A percentile compares a stretch with the other conserved stretches of the same genome.
Evolutionary conservation across 192 early-diverging fungal genomes (phyloP).

Genomic region (Coemansia sp.): DNA sequence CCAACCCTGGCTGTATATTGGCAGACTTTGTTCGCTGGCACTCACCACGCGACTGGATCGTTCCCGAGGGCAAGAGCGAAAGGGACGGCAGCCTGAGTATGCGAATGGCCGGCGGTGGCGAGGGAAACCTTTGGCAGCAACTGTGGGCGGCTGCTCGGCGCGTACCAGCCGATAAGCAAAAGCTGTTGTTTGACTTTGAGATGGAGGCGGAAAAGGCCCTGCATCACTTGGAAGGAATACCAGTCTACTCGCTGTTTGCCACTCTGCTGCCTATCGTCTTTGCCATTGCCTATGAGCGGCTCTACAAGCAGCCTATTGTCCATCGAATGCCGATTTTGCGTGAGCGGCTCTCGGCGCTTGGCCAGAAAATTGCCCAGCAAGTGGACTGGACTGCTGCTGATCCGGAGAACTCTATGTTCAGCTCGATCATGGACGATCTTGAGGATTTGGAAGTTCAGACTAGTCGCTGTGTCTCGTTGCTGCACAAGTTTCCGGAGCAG

Average conservation of each 20-base stretch:
- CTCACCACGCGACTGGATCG: slow-evolving; percentile 92
- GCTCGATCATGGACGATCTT: slow-evolving; percentile 48
- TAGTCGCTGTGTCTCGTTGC: slow-evolving; percentile 48
- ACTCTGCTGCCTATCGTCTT: slow-evolving; percentile 76
- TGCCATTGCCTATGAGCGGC: slow-evolving; percentile 75
- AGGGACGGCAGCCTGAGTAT: slow-evolving; percentile 63
- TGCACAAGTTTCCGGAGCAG: slow-evolving; percentile 54
- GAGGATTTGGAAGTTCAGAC: slow-evolving; percentile 51
- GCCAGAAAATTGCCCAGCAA: slow-evolving; percentile 27
- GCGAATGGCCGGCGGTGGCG: slow-evolving; percentile 71
- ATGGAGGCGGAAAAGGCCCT: slow-evolving; percentile 81
- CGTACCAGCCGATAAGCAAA: slow-evolving; percentile 73
- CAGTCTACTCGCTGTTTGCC: slow-evolving; percentile 61
- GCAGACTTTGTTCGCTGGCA: slow-evolving; percentile 96
- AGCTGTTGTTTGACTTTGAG: slow-evolving; percentile 77
- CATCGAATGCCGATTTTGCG: slow-evolving; percentile 38
- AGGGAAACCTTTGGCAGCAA: slow-evolving; percentile 86
- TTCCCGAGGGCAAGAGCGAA: slow-evolving; percentile 57
- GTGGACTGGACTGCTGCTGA: slow-evolving; percentile 35
- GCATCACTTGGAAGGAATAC: slow-evolving; percentile 66
- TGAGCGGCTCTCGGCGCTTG: slow-evolving; percentile 22
- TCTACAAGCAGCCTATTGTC: slow-evolving; percentile 55
- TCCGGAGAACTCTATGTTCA: slow-evolving; percentile 46
- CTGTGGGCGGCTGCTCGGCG: slow-evolving; percentile 69
- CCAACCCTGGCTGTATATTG: slow-evolving; percentile 76